Base-by-base conservation (phyloP, 495 filamentous ascomycete species). In the Penicillium chermesinum region DNA sequence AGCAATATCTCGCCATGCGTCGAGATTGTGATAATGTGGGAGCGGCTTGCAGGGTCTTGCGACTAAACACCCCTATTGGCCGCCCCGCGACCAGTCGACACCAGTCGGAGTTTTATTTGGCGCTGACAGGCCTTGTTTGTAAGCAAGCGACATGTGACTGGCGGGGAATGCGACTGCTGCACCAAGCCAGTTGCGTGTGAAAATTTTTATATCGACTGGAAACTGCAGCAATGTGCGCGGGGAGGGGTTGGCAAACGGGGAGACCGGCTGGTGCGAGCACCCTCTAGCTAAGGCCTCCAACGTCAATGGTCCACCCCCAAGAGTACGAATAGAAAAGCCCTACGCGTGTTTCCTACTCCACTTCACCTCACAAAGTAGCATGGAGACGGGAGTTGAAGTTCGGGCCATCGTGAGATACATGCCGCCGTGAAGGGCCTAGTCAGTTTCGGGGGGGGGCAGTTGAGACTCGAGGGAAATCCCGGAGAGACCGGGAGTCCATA, bases 21-120 rank as follows among this genome's bases (percentile, higher is more conserved):
- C 14, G 35, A 34, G 33, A 40, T 34, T 55, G 58, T 62, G 58
- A 62, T 62, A 47, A 44, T 57, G 51, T 52, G 44, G 56, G 59
- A 46, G 37, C 25, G 56, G 53, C 59, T 60, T 62, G 59, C 56
- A 62, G 52, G 45, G n/a, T 8, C 4, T 12, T 42, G 9, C 22
- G 34, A 15, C 32, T 22, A 17, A 36, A 18, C 15, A 22, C 22
- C 45, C 39, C 46, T 32, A 52, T 61, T 58, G 58, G 13, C 39
- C 32, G 25, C 27, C 35, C 33, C 16, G 14, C 16, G 39, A 36
- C 27, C n/a, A n/a, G n/a, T n/a, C n/a, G n/a, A n/a, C n/a, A n/a
- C n/a, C n/a, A n/a, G n/a, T 48, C 51, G 47, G 55, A 51, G 50
- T 14, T 42, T 54, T 58, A 44, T 34, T 32, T 43, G 18, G n/a